Conservation (phyloP, 768 basidiomycete species). For the Pleurotus ostreatus region DNA sequence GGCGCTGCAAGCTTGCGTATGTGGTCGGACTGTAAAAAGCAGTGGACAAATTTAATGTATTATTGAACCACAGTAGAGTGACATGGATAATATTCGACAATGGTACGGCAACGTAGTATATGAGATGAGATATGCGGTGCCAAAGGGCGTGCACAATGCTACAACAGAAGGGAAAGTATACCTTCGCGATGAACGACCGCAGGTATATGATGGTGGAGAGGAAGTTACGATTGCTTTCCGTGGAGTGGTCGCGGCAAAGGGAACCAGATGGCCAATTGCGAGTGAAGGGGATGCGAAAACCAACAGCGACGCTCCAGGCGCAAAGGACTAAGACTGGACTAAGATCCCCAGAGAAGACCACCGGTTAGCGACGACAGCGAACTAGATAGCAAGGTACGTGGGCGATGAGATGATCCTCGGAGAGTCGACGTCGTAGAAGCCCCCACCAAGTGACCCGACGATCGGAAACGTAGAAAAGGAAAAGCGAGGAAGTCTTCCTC, state of each 20-base stretch:
- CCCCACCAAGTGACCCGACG: not conserved
- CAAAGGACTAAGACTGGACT: not conserved
- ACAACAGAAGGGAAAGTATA: no score
- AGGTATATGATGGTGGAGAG: no score
- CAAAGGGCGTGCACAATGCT: not conserved
- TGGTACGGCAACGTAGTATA: not conserved
- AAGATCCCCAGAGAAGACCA: no score
- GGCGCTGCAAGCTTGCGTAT: not conserved
- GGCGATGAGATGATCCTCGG: constrained; percentile 2
- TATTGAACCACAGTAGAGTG: not conserved
- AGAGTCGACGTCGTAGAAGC: not conserved
- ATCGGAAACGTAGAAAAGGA: no score
- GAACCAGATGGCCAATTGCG: no score
- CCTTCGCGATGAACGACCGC: no score
- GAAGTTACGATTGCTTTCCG: no score
- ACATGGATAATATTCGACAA: constrained; percentile 1
- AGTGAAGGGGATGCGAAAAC: not conserved
- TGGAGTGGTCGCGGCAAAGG: no score
- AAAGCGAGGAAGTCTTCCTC: no score
- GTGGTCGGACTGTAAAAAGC: constrained; percentile 7
- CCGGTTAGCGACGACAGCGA: no score
- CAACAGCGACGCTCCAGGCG: not conserved
- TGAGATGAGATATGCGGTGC: not conserved
- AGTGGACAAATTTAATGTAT: constrained; percentile 8
- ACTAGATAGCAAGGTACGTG: not conserved